Percentiles rank a stretch among this genome's conserved stretches.
phyloP scores from a whole-genome alignment of 2,329 filamentous ascomycete genomes.

The Verticillium longisporum region DNA sequence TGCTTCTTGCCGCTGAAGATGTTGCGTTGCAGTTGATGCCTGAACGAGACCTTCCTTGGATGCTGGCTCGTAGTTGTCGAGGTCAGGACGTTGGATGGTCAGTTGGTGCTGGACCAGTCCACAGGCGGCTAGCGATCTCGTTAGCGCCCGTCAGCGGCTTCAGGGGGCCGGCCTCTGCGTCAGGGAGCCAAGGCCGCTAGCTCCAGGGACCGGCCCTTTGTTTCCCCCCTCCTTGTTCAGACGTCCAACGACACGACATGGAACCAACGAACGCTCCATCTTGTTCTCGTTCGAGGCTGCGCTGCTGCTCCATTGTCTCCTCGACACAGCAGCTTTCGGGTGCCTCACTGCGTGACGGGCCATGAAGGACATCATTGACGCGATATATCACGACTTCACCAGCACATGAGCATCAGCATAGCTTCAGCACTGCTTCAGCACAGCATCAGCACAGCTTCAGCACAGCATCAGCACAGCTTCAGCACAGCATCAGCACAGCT shows the following conservation, averaged over 20 bases:
- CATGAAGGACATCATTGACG: neutral
- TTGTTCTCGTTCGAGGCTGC: neutral
- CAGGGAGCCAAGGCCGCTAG: neutral
- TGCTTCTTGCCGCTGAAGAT: too few relatives aligned
- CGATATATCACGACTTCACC: too few relatives aligned
- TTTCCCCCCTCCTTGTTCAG: neutral
- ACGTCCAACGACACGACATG: neutral
- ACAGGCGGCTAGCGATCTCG: neutral
- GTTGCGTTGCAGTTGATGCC: neutral
- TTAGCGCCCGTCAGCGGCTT: neutral
- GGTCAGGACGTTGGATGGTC: too few relatives aligned
- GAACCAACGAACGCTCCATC: neutral
- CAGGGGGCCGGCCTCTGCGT: neutral
- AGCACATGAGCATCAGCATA: constrained; percentile 17
- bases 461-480: neutral
- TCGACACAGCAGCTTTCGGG: neutral
- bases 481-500: too few relatives aligned
- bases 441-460: neutral
- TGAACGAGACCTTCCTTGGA: too few relatives aligned
- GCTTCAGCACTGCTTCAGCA: too few relatives aligned
- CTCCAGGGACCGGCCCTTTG: neutral
- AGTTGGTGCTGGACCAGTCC: too few relatives aligned
- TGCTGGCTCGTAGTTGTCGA: too few relatives aligned
- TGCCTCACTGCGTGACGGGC: too few relatives aligned
- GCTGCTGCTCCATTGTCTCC: neutral